Percentiles rank a stretch among this genome's conserved stretches.
Conservation (phyloP, 1,139 yeast species). For the Scheffersomyces cryptocercus region DNA sequence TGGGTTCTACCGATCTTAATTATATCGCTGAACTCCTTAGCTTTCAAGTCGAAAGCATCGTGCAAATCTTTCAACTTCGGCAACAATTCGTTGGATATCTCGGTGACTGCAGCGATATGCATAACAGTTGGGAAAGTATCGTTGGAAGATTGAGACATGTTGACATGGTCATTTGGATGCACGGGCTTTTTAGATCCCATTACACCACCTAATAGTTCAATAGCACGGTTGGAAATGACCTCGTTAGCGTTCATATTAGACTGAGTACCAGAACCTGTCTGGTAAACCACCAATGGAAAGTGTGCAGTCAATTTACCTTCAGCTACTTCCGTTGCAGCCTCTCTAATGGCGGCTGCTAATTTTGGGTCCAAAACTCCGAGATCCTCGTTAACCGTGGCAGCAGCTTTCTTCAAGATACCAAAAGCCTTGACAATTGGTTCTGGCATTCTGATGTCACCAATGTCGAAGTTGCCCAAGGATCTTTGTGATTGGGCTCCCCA, state of each 20-base stretch:
- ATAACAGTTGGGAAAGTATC: conserved; percentile 24
- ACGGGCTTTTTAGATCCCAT: conserved; percentile 21
- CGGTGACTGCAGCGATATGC: conserved; percentile 23
- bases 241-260: conserved; percentile 24
- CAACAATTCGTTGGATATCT: conserved; percentile 14
- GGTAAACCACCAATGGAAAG: conserved; percentile 23
- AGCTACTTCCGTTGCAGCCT: conserved; percentile 20
- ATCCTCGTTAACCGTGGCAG: conserved; percentile 19
- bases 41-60: conserved; percentile 17
- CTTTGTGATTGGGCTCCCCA: conserved; percentile 23
- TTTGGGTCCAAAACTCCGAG: conserved; percentile 19
- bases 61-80: conserved; percentile 20
- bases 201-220: conserved; percentile 21
- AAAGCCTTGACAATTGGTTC: conserved; percentile 19
- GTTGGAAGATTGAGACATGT: conserved; percentile 22
- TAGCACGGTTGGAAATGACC: conserved; percentile 22
- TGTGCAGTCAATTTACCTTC: conserved; percentile 20
- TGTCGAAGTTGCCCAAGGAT: conserved; percentile 21
- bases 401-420: conserved; percentile 21
- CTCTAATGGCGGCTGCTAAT: conserved; percentile 17
- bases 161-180: conserved; percentile 23
- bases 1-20: conserved; percentile 24
- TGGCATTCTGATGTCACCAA: conserved; percentile 20
- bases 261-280: conserved; percentile 24
- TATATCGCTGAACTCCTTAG: conserved; percentile 17